Evolutionary conservation across 345 rosid species (phyloP).

Genomic region (Aurinia saxatilis): DNA sequence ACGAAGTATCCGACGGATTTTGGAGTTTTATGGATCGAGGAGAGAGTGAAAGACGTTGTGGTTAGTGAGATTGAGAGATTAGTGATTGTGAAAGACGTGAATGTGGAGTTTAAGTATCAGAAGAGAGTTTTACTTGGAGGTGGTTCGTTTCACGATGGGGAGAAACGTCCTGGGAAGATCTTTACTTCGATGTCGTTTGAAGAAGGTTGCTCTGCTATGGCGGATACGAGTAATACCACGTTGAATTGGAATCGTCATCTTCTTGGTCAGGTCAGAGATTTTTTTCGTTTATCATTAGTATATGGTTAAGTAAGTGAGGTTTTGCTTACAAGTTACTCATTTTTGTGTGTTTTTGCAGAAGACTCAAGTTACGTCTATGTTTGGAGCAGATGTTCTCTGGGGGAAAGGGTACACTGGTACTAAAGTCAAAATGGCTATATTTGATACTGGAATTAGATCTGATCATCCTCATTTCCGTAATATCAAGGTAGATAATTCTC

Average conservation of each 20-base stretch:
- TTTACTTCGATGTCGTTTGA: slow-evolving; percentile 81
- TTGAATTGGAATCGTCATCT: slow-evolving; percentile 73
- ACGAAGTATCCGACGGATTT: slow-evolving; percentile 76
- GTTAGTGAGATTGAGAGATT: slow-evolving; percentile 56
- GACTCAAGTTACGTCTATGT: slow-evolving; percentile 88
- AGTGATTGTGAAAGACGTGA: slow-evolving; percentile 71
- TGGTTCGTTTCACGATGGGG: slow-evolving; percentile 49
- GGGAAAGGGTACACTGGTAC: slow-evolving; percentile 80
- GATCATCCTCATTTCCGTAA: slow-evolving; percentile 95
- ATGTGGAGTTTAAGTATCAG: slow-evolving; percentile 53
- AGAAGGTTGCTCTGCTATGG: slow-evolving; percentile 30
- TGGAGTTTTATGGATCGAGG: slow-evolving; percentile 59
- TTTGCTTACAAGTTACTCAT: not conserved
- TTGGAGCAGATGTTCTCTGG: slow-evolving; percentile 94
- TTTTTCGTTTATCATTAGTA: not conserved
- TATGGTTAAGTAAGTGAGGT: not conserved
- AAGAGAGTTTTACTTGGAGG: slow-evolving; percentile 60
- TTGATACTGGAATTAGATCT: slow-evolving; percentile 92
- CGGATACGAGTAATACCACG: slow-evolving; percentile 51
- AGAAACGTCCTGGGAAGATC: slow-evolving; percentile 84
- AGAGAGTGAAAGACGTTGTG: slow-evolving; percentile 35
- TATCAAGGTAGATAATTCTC: slow-evolving; percentile 84
- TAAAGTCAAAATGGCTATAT: slow-evolving; percentile 97
- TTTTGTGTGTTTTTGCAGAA: slow-evolving; percentile 41
- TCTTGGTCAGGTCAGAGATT: slow-evolving; percentile 48